Evolutionary conservation across 2,329 filamentous ascomycete genomes (phyloP).

Genomic region (Sodiomyces alkalinus): DNA sequence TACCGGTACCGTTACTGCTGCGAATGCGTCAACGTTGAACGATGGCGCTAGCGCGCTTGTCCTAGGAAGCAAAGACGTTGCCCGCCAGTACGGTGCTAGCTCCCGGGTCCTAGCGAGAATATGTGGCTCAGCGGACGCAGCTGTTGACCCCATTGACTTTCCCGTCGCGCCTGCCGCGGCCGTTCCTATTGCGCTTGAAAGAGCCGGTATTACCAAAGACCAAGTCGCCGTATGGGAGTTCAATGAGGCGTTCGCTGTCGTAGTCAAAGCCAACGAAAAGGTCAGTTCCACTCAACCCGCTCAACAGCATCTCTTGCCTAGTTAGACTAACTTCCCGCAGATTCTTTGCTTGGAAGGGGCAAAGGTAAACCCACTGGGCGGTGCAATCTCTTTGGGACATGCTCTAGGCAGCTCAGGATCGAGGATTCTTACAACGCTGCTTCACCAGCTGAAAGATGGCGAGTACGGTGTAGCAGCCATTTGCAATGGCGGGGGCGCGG

Average conservation of each 20-base stretch:
- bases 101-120: slow-evolving; percentile 81
- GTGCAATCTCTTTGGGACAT: slow-evolving; percentile 84
- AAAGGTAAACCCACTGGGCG: slow-evolving; percentile 75
- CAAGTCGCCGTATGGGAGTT: slow-evolving; percentile 96
- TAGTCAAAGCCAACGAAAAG: slow-evolving; percentile 90
- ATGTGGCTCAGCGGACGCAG: slow-evolving; percentile 74
- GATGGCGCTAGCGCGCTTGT: slow-evolving; percentile 88
- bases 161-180: slow-evolving; percentile 84
- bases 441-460: slow-evolving; percentile 82
- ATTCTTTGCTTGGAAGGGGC: slow-evolving; percentile 69
- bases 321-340: slow-evolving; percentile 20
- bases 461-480: slow-evolving; percentile 94
- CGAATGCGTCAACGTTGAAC: slow-evolving; percentile 87
- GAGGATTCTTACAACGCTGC: slow-evolving; percentile 73
- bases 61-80: slow-evolving; percentile 65
- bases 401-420: slow-evolving; percentile 88
- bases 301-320: neutral
- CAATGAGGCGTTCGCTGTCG: slow-evolving; percentile 93
- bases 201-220: slow-evolving; percentile 80
- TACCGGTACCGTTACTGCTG: slow-evolving; percentile 81
- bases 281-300: slow-evolving; percentile 26
- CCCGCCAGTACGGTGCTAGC: slow-evolving; percentile 60
- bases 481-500: slow-evolving; percentile 90
- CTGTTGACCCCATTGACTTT: slow-evolving; percentile 85
- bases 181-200: slow-evolving; percentile 74